Evolutionary conservation across 768 basidiomycete species (phyloP), one percentile per base, ranked within the genome.

Genomic region (Suillus luteus): DNA sequence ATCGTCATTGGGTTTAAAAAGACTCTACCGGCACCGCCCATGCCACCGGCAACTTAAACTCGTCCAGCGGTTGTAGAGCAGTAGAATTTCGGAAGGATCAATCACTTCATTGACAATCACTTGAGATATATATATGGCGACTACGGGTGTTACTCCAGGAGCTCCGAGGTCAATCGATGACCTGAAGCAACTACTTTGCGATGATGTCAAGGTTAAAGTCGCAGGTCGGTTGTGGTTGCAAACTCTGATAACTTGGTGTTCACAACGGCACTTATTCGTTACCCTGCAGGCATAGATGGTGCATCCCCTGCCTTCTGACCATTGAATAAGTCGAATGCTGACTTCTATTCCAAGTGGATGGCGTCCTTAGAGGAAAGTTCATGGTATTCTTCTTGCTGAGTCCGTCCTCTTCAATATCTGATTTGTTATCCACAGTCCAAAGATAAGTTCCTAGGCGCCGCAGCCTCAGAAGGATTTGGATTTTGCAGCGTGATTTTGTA

Each of bases 401-500:
- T 51, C 35, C 15, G 11, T 38, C 24, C 41, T 35, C 41, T 37
- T 55, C 51, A 22, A 41, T 41, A 10, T 67, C 62, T 63, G 64
- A 65, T 62, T 43, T 66, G 44, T n/a, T 55, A 10, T 43, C 33
- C 55, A 60, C 73, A 97, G 94, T 92, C 91, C 17, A 97, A 92
- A 77, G 83, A 88, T 59, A 99, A 99, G 78, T 97, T 99, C 73
- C 72, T 97, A 40, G 87, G 87, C 57, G 90, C 93, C 0, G 91
- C 82, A 9, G 85, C 88, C 58, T 84, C 88, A 1, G 87, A 89
- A 66, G 94, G 94, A 0, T 96, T 97, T 73, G 93, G 94, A 6
- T 97, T 96, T 78, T 96, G 93, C 78, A 93, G 91, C 69, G 91
- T 96, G 55, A 86, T 96, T 62, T 98, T 96, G 93, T 92, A 64